Percentiles rank a stretch among this genome's conserved stretches.
phyloP scores from a whole-genome alignment of 2,329 filamentous ascomycete genomes.

The Fusarium denticulatum region DNA sequence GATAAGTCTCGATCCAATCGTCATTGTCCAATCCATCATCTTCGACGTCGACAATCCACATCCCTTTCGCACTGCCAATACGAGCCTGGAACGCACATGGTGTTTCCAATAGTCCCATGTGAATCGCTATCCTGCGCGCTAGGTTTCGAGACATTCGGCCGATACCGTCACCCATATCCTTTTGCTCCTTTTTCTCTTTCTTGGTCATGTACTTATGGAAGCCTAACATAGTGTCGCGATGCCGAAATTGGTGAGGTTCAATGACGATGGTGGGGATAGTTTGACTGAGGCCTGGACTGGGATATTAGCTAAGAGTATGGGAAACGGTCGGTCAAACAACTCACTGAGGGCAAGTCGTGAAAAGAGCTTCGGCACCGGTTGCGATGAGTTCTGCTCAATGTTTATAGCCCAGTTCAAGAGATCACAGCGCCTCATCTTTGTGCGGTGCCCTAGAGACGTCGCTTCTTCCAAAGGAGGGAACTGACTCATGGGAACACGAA shows the following conservation, averaged over 20 bases:
- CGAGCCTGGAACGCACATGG: constrained; percentile 76
- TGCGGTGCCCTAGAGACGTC: constrained; percentile 34
- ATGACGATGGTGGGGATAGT: constrained; percentile 60
- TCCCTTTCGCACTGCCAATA: constrained; percentile 77
- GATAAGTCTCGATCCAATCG: constrained; percentile 73
- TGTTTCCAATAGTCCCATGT: constrained; percentile 61
- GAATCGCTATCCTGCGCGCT: constrained; percentile 60
- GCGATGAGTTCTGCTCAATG: constrained; percentile 53
- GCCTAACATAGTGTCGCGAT: constrained; percentile 17
- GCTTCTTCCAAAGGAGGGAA: constrained; percentile 43
- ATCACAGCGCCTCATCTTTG: constrained; percentile 49
- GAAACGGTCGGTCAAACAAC: neutral
- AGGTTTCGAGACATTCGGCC: constrained; percentile 70
- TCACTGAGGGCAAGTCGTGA: constrained; percentile 65
- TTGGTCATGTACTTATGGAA: constrained; percentile 67
- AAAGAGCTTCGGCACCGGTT: constrained; percentile 66
- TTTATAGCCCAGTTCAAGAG: constrained; percentile 66
- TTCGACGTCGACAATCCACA: constrained; percentile 72
- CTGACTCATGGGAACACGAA: constrained; percentile 37
- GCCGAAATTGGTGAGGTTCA: constrained; percentile 56
- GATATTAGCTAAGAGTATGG: neutral
- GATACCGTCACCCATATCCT: constrained; percentile 75
- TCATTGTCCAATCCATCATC: constrained; percentile 53
- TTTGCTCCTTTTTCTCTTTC: constrained; percentile 49
- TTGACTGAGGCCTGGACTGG: constrained; percentile 59